phyloP scores from a whole-genome alignment of 768 basidiomycete species.

The Calocybe cyanea region DNA sequence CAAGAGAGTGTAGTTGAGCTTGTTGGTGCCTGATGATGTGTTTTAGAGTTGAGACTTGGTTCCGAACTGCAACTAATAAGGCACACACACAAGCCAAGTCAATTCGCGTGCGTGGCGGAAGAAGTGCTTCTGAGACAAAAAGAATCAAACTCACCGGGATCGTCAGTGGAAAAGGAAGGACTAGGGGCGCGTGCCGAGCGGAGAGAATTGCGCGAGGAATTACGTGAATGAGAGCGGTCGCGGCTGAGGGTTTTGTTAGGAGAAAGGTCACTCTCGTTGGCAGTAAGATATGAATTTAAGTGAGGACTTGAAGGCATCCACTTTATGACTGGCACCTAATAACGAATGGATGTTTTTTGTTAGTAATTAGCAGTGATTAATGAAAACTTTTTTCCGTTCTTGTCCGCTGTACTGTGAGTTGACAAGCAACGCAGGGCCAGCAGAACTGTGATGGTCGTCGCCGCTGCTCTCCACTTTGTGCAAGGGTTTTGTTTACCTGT shows the following conservation, averaged over 20 bases:
- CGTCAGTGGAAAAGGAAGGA: constrained; percentile 55
- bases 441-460: constrained; percentile 2
- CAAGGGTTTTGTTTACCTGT: constrained; percentile 8
- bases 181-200: constrained; percentile 52
- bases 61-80: constrained; percentile 70
- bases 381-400: too few species aligned
- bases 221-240: constrained; percentile 35
- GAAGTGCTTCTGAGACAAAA: constrained; percentile 15
- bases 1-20: constrained; percentile 69
- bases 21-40: constrained; percentile 83
- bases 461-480: constrained; percentile 6
- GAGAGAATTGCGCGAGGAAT: constrained; percentile 40
- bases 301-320: constrained; percentile 33
- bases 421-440: constrained; percentile 4
- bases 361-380: constrained; percentile 3
- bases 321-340: constrained; percentile 7
- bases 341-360: constrained; percentile 12
- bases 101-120: too few species aligned
- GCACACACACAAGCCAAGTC: too few species aligned
- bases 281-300: constrained; percentile 10
- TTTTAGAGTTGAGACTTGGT: constrained; percentile 77
- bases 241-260: constrained; percentile 26
- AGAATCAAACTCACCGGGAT: constrained; percentile 55
- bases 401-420: too few species aligned
- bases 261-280: constrained; percentile 22